Evolutionary conservation across 352 stramenopile species (phyloP).

Genomic region (Phytophthora constricta): DNA sequence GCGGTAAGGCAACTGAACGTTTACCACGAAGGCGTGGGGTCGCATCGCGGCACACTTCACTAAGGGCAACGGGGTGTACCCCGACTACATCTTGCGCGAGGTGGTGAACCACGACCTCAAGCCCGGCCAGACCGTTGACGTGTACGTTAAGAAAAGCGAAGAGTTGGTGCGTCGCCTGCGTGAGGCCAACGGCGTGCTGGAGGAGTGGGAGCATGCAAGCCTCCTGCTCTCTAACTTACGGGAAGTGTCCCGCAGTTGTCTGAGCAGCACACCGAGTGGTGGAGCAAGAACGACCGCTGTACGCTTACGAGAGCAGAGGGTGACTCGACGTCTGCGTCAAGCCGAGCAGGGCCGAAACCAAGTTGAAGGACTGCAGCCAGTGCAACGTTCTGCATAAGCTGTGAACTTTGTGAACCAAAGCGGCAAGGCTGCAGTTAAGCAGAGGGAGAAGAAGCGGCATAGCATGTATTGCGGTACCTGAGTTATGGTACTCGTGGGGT

Average conservation of each 20-base stretch:
- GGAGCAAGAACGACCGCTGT: neutral
- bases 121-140: neutral
- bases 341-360: neutral
- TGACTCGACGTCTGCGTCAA: neutral
- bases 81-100: neutral
- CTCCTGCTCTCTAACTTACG: neutral
- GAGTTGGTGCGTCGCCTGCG: neutral
- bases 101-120: neutral
- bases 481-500: too few relatives aligned
- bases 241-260: neutral
- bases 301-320: neutral
- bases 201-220: neutral
- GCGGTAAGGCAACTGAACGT: too few relatives aligned
- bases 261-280: neutral
- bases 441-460: neutral
- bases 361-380: neutral
- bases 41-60: conserved; percentile 8
- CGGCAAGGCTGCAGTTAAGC: neutral
- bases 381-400: neutral
- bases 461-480: too few relatives aligned
- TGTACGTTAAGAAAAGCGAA: neutral
- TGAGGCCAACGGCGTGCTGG: neutral
- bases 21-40: too few relatives aligned
- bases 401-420: neutral
- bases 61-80: conserved; percentile 1